Evolutionary conservation across 345 rosid genomes (phyloP).

Genomic region (Combretum micranthum): DNA sequence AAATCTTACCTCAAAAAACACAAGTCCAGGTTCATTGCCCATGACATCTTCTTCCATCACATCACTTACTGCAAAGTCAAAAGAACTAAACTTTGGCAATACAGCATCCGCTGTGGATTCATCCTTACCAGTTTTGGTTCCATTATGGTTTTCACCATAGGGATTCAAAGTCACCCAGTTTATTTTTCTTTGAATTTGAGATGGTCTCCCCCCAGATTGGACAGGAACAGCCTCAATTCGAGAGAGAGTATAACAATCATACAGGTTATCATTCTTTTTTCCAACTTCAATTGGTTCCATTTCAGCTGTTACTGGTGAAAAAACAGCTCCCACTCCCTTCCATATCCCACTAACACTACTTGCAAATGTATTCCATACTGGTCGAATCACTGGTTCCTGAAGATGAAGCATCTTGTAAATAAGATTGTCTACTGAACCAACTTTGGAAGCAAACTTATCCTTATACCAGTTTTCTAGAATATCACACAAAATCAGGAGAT

Average conservation of each 20-base stretch:
- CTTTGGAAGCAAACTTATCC: too few species aligned
- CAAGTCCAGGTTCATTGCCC: conserved; percentile 71
- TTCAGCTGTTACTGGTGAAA: conserved; percentile 77
- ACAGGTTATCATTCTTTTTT: conserved; percentile 53
- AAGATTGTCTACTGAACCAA: too few species aligned
- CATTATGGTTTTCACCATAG: conserved; percentile 44
- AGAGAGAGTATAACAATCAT: conserved; percentile 73
- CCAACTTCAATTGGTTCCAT: conserved; percentile 89
- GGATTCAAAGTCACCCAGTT: conserved; percentile 95
- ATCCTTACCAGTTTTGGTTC: conserved; percentile 13
- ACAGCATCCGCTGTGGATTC: conserved; percentile 13
- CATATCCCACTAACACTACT: conserved; percentile 95
- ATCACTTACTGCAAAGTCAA: conserved; percentile 60
- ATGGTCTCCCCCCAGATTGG: conserved; percentile 22
- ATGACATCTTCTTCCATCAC: conserved; percentile 84
- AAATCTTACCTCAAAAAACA: conserved; percentile 74
- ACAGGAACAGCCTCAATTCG: conserved; percentile 38
- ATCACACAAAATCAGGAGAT: too few species aligned
- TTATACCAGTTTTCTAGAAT: too few species aligned
- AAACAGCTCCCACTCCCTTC: conserved; percentile 93
- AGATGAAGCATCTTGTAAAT: neutral
- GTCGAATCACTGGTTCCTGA: conserved; percentile 90
- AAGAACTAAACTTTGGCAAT: conserved; percentile 60
- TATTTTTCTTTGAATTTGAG: conserved; percentile 61
- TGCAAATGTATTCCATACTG: conserved; percentile 73